Conservation (phyloP, 2,329 filamentous ascomycete species). For the Sclerotinia borealis region DNA sequence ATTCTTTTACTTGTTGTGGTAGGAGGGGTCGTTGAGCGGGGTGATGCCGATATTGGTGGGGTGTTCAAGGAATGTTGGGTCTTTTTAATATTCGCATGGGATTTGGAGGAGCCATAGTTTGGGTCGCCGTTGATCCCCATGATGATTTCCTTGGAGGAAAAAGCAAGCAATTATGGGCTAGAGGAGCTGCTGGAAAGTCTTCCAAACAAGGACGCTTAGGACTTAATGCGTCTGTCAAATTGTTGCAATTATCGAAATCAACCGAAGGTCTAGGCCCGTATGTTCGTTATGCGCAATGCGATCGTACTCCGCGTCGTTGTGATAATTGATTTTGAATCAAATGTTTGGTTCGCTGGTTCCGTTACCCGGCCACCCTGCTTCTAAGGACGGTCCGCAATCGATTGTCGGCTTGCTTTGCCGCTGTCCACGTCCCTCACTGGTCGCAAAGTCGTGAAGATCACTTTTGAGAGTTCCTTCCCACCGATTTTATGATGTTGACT, state of each 20-base stretch:
- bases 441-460: background rate
- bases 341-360: slow-evolving; percentile 2
- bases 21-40: slow-evolving; percentile 30
- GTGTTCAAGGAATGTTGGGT: slow-evolving; percentile 26
- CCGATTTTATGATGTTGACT: background rate
- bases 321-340: background rate
- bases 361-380: slow-evolving; percentile 11
- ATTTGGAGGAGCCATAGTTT: slow-evolving; percentile 19
- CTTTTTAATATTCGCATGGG: slow-evolving; percentile 23
- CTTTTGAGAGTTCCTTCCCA: background rate
- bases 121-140: slow-evolving; percentile 29
- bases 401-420: slow-evolving; percentile 7
- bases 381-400: slow-evolving; percentile 2
- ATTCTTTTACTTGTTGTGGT: slow-evolving; percentile 27
- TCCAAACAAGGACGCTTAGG: background rate
- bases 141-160: slow-evolving; percentile 10
- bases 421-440: background rate
- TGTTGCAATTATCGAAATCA: background rate
- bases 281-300: slow-evolving; percentile 6
- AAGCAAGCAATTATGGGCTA: background rate
- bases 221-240: background rate
- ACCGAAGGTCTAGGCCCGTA: background rate
- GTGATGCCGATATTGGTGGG: slow-evolving; percentile 28
- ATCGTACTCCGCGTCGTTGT: slow-evolving; percentile 9
- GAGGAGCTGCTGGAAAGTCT: slow-evolving; percentile 1